Evolutionary conservation across 495 filamentous ascomycete genomes (phyloP).

Genomic region (Penicillium odoratum): DNA sequence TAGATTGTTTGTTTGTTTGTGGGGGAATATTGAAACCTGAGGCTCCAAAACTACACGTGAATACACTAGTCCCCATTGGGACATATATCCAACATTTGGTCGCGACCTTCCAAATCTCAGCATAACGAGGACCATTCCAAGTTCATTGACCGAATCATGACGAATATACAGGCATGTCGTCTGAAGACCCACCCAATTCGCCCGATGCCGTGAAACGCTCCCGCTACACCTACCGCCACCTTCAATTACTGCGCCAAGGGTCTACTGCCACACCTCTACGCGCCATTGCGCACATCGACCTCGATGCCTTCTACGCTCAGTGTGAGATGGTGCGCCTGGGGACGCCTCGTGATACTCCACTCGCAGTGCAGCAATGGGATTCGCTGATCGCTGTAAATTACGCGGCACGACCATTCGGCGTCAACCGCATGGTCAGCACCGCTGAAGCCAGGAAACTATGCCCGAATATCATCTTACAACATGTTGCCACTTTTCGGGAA

Average conservation of each 20-base stretch:
- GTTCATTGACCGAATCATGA: constrained; percentile 20
- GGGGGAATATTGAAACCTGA: constrained; percentile 4
- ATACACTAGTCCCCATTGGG: constrained; percentile 20
- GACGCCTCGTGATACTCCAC: constrained; percentile 68
- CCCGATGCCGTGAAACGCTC: constrained; percentile 55
- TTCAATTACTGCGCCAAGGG: constrained; percentile 70
- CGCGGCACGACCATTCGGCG: constrained; percentile 75
- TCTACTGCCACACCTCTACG: constrained; percentile 75
- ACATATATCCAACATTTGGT: constrained; percentile 8
- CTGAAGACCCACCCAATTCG: constrained; percentile 28
- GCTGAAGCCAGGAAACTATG: constrained; percentile 87
- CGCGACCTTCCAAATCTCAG: background rate
- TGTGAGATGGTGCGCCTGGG: constrained; percentile 87
- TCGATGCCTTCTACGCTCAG: constrained; percentile 98
- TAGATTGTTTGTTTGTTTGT: constrained; percentile 5
- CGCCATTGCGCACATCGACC: constrained; percentile 87
- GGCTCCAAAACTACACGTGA: constrained; percentile 21
- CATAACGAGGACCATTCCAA: background rate
- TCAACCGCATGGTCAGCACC: constrained; percentile 71
- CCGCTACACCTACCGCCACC: constrained; percentile 79
- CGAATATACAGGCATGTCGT: constrained; percentile 25
- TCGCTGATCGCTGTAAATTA: constrained; percentile 97
- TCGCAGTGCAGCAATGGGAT: constrained; percentile 82
- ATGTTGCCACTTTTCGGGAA: constrained; percentile 93
- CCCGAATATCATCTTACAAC: constrained; percentile 79